These are phyloP conservation scores for Rhododendron griersonianum DNA, from an alignment of 148 eudicot species.

Conservation along the genomic window DNA sequence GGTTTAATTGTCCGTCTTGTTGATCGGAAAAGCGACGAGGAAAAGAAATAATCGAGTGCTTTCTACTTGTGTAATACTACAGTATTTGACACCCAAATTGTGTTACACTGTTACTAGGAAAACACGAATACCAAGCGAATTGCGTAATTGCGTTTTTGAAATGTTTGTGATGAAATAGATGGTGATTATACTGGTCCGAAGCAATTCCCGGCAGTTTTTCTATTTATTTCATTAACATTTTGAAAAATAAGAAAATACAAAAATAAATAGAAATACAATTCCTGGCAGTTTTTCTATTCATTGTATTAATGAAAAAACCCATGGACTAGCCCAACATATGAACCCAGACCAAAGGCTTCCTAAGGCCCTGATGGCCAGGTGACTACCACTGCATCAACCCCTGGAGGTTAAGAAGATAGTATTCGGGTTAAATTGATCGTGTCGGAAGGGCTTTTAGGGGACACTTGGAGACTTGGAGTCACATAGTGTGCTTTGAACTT, in stretches of 20 bases:
- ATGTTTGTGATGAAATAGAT: not conserved
- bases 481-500: not conserved
- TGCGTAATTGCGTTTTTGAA: no score
- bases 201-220: not conserved
- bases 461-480: not conserved
- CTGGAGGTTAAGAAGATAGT: not conserved
- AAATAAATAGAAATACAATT: not conserved
- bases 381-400: not conserved
- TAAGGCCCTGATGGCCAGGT: not conserved
- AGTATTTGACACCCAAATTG: not conserved
- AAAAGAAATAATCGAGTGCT: not conserved
- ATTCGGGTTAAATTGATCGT: not conserved
- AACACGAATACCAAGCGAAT: not conserved
- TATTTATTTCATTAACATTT: no score
- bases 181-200: not conserved
- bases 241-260: no score
- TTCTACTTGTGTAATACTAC: not conserved
- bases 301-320: not conserved
- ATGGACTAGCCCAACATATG: not conserved
- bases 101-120: not conserved
- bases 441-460: not conserved
- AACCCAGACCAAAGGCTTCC: not conserved
- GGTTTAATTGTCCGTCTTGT: not conserved
- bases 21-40: not conserved
- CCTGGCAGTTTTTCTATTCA: not conserved